phyloP scores from a whole-genome alignment of 2,329 filamentous ascomycete species.

The Pseudogymnoascus sp. region DNA sequence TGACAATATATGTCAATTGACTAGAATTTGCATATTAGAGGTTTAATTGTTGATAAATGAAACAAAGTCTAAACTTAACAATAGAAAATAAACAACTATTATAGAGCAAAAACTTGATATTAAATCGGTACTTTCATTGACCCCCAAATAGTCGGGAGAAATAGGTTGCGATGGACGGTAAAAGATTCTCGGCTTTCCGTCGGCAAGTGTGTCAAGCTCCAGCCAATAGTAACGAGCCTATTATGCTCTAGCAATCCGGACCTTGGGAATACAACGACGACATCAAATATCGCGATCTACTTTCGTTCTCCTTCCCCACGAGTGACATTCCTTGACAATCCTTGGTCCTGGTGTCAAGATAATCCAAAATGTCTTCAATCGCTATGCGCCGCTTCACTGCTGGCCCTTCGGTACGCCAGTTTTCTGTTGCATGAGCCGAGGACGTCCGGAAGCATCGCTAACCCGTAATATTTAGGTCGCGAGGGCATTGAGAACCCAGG shows the following conservation, averaged over 20 bases:
- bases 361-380: slow-evolving; percentile 52
- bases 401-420: slow-evolving; percentile 44
- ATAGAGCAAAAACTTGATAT: neutral
- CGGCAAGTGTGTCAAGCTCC: slow-evolving; percentile 8
- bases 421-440: slow-evolving; percentile 14
- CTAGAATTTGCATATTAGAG: neutral
- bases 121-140: neutral
- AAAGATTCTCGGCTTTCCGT: slow-evolving; percentile 10
- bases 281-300: slow-evolving; percentile 8
- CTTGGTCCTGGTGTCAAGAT: slow-evolving; percentile 9
- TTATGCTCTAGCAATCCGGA: slow-evolving; percentile 8
- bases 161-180: neutral
- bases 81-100: neutral
- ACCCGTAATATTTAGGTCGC: slow-evolving; percentile 22
- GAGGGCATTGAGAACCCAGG: slow-evolving; percentile 44
- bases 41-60: no score
- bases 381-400: slow-evolving; percentile 52
- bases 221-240: slow-evolving; percentile 8
- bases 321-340: slow-evolving; percentile 8
- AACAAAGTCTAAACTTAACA: neutral
- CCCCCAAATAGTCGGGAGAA: neutral
- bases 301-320: slow-evolving; percentile 6
- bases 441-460: slow-evolving; percentile 19
- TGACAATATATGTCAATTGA: neutral
- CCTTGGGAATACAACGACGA: slow-evolving; percentile 7